Base-by-base conservation (phyloP, 495 filamentous ascomycete genomes). In the Aspergillus biplanus region DNA sequence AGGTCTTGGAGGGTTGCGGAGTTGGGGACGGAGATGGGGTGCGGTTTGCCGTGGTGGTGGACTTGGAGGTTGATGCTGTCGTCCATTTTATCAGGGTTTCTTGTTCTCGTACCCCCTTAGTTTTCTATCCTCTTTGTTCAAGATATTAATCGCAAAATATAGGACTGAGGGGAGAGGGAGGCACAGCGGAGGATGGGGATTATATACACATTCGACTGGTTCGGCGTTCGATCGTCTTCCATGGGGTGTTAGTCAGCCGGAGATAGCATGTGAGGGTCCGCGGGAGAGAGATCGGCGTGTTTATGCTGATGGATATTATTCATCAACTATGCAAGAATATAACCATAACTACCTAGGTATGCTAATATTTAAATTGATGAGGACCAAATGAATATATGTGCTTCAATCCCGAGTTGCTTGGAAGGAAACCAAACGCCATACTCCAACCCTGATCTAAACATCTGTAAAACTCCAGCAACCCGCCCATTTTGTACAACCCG, bases 1-100 rank as follows among this genome's bases (percentile, higher is more conserved):
- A 95, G 89, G 76, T 92, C 89, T 71, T 82, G 75, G 48, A 91
- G 82, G 62, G 90, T 95, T 65, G 93, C 88, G 74, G 83, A 89
- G 12, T 87, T 82, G 32, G 82, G 86, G 60, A 86, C 75, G 4
- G 71, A 89, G 35, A 93, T 88, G 18, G 87, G 92, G 6, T 89
- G 88, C 5, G 91, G 88, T 54, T 74, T 93, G 71, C 85, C 83
- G 69, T 87, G 87, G 72, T 91, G 83, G 61, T 79, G 76, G 58
- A 91, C 69, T 21, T 75, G 82, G 21, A 90, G 71, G 64, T 70
- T 70, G 68, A 52, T 61, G n/a, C 61, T n/a, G 35, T 55, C 33
- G 16, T 54, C 57, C 57, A 59, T 27, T 31, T 54, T 16, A 27
- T 53, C 48, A 33, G 48, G 33, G 50, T 54, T 64, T 33, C 58